These are phyloP conservation scores for Magnolia changhungtana DNA, from an alignment of 164 flowering plant genomes.

Conservation along the genomic window DNA sequence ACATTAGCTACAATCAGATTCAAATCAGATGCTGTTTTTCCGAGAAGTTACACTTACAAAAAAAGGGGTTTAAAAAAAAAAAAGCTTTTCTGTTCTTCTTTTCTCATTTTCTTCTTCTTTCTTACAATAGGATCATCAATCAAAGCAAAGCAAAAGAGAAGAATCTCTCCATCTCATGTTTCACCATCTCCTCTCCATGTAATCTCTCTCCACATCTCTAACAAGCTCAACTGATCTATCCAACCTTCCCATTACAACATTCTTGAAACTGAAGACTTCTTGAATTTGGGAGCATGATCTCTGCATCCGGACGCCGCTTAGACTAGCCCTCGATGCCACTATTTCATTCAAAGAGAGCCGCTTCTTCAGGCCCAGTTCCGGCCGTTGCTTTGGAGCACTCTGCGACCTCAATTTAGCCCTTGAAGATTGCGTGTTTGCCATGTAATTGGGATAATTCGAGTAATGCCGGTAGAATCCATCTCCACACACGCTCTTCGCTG, in stretches of 20 bases:
- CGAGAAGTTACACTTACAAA: neutral
- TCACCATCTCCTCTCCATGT: constrained; percentile 4
- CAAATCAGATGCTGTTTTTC: neutral
- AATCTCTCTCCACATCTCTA: constrained; percentile 19
- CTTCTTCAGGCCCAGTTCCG: constrained; percentile 52
- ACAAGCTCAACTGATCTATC: constrained; percentile 25
- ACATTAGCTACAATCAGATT: neutral
- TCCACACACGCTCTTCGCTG: constrained; percentile 63
- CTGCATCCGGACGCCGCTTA: constrained; percentile 68
- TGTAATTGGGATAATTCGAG: constrained; percentile 56
- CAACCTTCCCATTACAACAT: constrained; percentile 26
- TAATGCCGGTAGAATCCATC: constrained; percentile 39
- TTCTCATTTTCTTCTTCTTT: neutral
- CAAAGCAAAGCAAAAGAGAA: neutral
- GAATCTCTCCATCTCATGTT: neutral
- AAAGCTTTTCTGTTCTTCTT: neutral
- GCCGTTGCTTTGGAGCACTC: constrained; percentile 81
- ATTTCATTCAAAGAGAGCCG: constrained; percentile 55
- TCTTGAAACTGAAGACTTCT: constrained; percentile 36
- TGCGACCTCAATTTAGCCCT: constrained; percentile 64
- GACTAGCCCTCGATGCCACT: constrained; percentile 55
- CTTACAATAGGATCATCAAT: neutral
- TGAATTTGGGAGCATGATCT: constrained; percentile 41
- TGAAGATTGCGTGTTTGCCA: constrained; percentile 72
- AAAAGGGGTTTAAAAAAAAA: neutral